Base-by-base conservation (phyloP, 257 asterid genomes). In the Verbena officinalis region DNA sequence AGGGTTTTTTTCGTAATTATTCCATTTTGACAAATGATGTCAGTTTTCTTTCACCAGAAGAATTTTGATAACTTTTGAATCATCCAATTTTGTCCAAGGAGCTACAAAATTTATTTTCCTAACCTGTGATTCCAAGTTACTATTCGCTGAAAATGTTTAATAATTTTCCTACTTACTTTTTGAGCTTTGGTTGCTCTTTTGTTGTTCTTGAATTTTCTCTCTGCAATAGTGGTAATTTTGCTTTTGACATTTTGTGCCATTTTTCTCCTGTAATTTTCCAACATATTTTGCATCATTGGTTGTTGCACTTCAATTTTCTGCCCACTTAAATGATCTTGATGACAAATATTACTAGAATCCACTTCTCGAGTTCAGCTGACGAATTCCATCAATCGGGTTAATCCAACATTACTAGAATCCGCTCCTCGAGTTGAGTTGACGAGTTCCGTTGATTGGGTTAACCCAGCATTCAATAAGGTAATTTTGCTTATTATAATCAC, bases 381-480 rank as follows among this genome's bases (percentile, higher is more conserved):
- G 33, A 27, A 27, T 27, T 5, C 33, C 58, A 30, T 16, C 21
- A 13, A 54, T 21, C 27, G 51, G 22, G n/a, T 23, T 39, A 44
- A 38, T 31, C 48, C 7, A 75, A 69, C 70, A 65, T 43, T 62
- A 52, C 15, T 48, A 10, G 78, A 64, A 30, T 64, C 78, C 38
- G 39, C 58, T 77, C 24, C 67, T 65, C 83, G 68, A 71, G 74
- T 43, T 12, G 66, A 60, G 14, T 21, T 51, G 70, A 16, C 50
- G 10, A 74, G 51, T 67, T 60, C 78, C 22, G 14, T n/a, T 5
- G 77, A 68, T n/a, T 80, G 86, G 86, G 59, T 77, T 50, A 66
- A 64, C 36, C 42, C 20, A 49, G 70, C 71, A 42, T 55, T 55
- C 68, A 55, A 59, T 16, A 66, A 68, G 76, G 83, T 77, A 67